phyloP scores from a whole-genome alignment of 2,329 filamentous ascomycete species.

The Fusarium sororula region DNA sequence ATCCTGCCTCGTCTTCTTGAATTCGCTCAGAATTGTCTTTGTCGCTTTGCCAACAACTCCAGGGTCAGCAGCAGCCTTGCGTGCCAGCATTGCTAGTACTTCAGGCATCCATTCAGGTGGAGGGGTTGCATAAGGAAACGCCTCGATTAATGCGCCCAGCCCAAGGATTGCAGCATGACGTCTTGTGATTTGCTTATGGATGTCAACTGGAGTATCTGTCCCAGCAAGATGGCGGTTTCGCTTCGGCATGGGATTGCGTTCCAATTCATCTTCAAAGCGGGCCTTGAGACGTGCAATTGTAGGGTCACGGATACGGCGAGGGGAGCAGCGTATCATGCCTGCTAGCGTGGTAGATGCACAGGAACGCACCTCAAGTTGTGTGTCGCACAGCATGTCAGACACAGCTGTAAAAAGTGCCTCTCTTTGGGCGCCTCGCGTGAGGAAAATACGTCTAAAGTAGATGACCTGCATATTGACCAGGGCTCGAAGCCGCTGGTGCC shows the following conservation, averaged over 20 bases:
- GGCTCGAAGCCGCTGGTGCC: conserved; percentile 94
- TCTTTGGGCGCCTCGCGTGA: conserved; percentile 79
- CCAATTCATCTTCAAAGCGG: conserved; percentile 81
- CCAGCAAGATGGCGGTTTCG: conserved; percentile 65
- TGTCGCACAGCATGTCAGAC: conserved; percentile 92
- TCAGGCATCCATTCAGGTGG: conserved; percentile 95
- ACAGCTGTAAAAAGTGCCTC: conserved; percentile 88
- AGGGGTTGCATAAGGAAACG: conserved; percentile 94
- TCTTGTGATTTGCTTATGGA: conserved; percentile 79
- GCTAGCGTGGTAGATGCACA: conserved; percentile 93
- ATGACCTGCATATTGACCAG: conserved; percentile 99
- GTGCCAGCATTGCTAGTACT: conserved; percentile 84
- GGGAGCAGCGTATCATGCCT: conserved; percentile 98
- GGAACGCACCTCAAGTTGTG: conserved; percentile 92
- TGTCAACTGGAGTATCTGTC: conserved; percentile 75
- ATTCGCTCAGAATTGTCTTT: conserved; percentile 92
- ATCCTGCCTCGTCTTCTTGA: conserved; percentile 99
- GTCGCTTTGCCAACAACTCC: conserved; percentile 96
- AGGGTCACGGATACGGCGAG: conserved; percentile 77
- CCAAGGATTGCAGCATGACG: conserved; percentile 93
- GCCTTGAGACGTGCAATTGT: conserved; percentile 80
- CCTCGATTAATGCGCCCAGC: conserved; percentile 88
- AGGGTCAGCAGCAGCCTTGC: conserved; percentile 85
- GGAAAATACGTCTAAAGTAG: conserved; percentile 95
- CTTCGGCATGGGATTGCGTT: conserved; percentile 88